Evolutionary conservation across 768 basidiomycete genomes (phyloP).

Genomic region (Rhizopogon rudus): DNA sequence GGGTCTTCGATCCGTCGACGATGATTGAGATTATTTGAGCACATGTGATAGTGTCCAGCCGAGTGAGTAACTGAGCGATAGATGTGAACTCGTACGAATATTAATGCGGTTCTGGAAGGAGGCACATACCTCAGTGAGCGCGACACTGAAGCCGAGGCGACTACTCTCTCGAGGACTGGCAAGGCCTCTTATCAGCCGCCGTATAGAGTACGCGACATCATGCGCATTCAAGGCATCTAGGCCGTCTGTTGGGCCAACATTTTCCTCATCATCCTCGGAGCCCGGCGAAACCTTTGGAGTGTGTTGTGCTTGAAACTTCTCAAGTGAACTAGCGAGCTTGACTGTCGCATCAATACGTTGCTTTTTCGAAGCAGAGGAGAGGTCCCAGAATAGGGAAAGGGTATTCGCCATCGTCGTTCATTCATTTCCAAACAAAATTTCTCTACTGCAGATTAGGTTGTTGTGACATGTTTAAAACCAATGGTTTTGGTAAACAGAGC

Average conservation of each 20-base stretch:
- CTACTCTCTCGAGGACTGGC: constrained; percentile 93
- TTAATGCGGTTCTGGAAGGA: neutral
- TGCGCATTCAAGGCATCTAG: constrained; percentile 73
- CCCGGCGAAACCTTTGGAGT: constrained; percentile 32
- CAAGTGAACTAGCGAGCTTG: constrained; percentile 74
- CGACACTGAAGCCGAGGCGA: constrained; percentile 91
- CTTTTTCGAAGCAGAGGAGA: constrained; percentile 76
- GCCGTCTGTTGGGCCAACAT: constrained; percentile 35
- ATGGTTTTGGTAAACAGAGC: neutral
- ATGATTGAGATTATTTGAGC: constrained; percentile 74
- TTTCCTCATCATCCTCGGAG: constrained; percentile 40
- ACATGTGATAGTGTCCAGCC: constrained; percentile 73
- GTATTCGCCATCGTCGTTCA: constrained; percentile 68
- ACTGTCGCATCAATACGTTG: constrained; percentile 83
- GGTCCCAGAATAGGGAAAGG: constrained; percentile 89
- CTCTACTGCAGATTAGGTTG: constrained; percentile 12
- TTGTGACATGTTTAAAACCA: constrained; percentile 21
- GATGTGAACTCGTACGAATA: neutral
- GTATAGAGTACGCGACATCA: constrained; percentile 91
- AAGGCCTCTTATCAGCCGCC: constrained; percentile 80
- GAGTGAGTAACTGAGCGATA: constrained; percentile 61
- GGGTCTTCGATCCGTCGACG: constrained; percentile 61
- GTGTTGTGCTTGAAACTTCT: constrained; percentile 78
- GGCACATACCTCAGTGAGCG: constrained; percentile 80
- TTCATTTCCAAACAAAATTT: neutral